Conservation (phyloP, 495 filamentous ascomycete species). For the Penicillium manginii region DNA sequence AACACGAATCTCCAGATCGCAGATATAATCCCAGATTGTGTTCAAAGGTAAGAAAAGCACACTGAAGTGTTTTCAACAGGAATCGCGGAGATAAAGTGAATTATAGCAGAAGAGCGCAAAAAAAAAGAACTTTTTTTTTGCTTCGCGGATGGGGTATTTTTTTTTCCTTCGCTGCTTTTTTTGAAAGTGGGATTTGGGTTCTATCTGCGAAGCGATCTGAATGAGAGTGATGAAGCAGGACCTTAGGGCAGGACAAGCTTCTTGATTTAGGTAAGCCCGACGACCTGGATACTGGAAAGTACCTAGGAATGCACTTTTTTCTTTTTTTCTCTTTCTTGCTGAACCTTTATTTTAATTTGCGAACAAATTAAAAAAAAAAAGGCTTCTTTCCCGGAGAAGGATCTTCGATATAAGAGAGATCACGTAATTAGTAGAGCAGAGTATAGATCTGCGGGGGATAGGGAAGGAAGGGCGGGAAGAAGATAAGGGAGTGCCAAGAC, state of each 20-base stretch:
- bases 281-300: slow-evolving; percentile 3
- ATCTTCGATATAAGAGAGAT: slow-evolving; percentile 20
- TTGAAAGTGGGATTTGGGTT: slow-evolving; percentile 34
- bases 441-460: slow-evolving; percentile 23
- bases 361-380: slow-evolving; percentile 9
- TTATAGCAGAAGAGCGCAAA: slow-evolving; percentile 22
- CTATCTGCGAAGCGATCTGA: slow-evolving; percentile 41
- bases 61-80: slow-evolving; percentile 49
- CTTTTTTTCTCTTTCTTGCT: slow-evolving; percentile 9
- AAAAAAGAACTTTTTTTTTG: slow-evolving; percentile 25
- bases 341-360: neutral
- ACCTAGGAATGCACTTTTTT: slow-evolving; percentile 2
- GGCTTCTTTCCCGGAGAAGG: slow-evolving; percentile 21
- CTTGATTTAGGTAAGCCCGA: slow-evolving; percentile 30
- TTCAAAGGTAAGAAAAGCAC: slow-evolving; percentile 40
- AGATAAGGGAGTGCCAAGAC: slow-evolving; percentile 53
- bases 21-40: slow-evolving; percentile 8
- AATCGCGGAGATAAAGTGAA: slow-evolving; percentile 17
- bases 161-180: slow-evolving; percentile 28
- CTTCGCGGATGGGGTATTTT: slow-evolving; percentile 20
- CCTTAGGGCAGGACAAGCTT: slow-evolving; percentile 30
- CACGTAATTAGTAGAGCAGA: slow-evolving; percentile 28
- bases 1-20: slow-evolving; percentile 18
- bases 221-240: slow-evolving; percentile 34
- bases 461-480: slow-evolving; percentile 29